These are phyloP conservation scores for Volvariella volvacea DNA, from an alignment of 1,284 basidiomycete species.

Conservation along the genomic window DNA sequence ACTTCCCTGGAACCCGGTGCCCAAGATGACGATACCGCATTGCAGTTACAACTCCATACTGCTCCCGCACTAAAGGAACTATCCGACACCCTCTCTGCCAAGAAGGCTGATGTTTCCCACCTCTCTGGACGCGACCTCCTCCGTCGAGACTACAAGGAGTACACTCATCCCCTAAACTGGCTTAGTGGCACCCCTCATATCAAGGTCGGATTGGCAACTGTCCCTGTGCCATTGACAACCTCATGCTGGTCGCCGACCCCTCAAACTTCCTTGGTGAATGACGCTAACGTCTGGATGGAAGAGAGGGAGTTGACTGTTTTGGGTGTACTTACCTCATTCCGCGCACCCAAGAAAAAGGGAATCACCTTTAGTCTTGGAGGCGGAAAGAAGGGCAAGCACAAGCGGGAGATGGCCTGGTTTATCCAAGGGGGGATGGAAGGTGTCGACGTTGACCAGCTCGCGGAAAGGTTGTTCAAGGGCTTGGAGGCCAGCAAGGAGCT, in stretches of 20 bases:
- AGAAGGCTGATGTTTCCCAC: slow-evolving; percentile 68
- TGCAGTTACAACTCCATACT: slow-evolving; percentile 17
- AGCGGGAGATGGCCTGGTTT: slow-evolving; percentile 66
- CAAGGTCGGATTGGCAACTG: slow-evolving; percentile 66
- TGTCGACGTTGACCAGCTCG: slow-evolving; percentile 1
- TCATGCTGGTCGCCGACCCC: slow-evolving; percentile 35
- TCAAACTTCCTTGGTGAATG: slow-evolving; percentile 31
- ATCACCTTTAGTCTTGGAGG: not conserved
- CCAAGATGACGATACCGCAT: not conserved
- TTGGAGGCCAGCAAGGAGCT: slow-evolving; percentile 5
- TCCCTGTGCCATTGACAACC: slow-evolving; percentile 60
- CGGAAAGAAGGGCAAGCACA: slow-evolving; percentile 47
- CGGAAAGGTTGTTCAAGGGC: slow-evolving; percentile 6
- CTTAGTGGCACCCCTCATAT: slow-evolving; percentile 27
- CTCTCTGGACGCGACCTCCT: slow-evolving; percentile 75
- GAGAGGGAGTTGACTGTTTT: slow-evolving; percentile 59
- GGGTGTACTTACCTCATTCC: slow-evolving; percentile 74
- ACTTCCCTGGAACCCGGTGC: not conserved
- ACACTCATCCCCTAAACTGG: slow-evolving; percentile 42
- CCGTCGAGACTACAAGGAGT: slow-evolving; percentile 91
- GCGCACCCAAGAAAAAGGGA: slow-evolving; percentile 19
- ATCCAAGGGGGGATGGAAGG: slow-evolving; percentile 22
- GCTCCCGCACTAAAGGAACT: slow-evolving; percentile 40
- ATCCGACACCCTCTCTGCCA: slow-evolving; percentile 40
- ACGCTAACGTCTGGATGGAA: slow-evolving; percentile 56